Base-by-base conservation (phyloP, 75 land plant species). In the Picea glauca region DNA sequence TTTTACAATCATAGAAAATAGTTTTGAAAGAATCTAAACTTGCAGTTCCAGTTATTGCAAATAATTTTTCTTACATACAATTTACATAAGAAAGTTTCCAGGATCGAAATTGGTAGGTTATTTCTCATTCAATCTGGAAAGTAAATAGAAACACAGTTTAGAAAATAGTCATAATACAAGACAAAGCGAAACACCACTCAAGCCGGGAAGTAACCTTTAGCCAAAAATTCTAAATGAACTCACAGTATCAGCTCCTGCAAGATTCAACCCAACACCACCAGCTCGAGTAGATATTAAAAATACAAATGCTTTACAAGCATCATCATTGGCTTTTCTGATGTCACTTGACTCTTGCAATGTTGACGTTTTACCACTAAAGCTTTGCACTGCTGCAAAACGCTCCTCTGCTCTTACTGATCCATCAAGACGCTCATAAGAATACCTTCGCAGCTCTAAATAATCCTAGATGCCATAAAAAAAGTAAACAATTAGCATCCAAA, bases 341-440 rank as follows among this genome's bases (percentile, higher is more conserved):
- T 46, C 23, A 35, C 23, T 40, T 84, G 78, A 76, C 60, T 72
- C 60, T 58, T 76, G 70, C 7, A 75, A 33, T 77, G 62, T 54
- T 32, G 76, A 65, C 20, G 77, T 14, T 72, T 76, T 58, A 12
- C 30, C 32, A 67, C 92, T 89, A 79, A 95, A 95, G 72, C 82
- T 91, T 79, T 96, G 91, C 56, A 94, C 92, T 68, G 98, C 93
- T 72, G 92, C 89, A 88, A 95, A 95, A 1, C 98, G 88, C 87
- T 95, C 98, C 80, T 95, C 98, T 1, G 98, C 98, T 26, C 98
- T 85, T 66, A 95, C 83, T 58, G 98, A 95, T 13, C 98, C 98
- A 91, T 95, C 98, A 78, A 95, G 93, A 5, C 98, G 90, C 78
- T 93, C 98, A 82, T 95, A 95, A 12, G 91, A 78, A 82, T 90